phyloP scores from a whole-genome alignment of 148 eudicot species.

The Rhododendron molle region DNA sequence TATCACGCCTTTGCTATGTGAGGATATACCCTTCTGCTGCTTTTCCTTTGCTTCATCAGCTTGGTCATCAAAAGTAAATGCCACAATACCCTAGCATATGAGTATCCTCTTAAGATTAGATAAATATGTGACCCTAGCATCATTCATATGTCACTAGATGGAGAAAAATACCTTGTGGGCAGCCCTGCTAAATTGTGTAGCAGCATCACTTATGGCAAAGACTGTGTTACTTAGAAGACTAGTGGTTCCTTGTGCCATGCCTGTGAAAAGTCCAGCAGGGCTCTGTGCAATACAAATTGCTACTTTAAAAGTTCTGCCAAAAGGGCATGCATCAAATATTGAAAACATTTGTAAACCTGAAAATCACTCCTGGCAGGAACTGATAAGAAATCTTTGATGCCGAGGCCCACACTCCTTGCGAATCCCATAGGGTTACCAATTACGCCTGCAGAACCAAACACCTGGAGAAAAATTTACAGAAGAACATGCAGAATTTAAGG shows the following conservation, averaged over 20 bases:
- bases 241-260: slow-evolving; percentile 90
- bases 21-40: slow-evolving; percentile 52
- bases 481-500: neutral
- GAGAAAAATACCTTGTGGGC: slow-evolving; percentile 72
- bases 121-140: neutral
- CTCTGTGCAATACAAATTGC: slow-evolving; percentile 44
- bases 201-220: slow-evolving; percentile 93
- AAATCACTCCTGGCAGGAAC: slow-evolving; percentile 77
- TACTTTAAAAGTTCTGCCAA: neutral
- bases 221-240: slow-evolving; percentile 88
- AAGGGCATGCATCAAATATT: neutral
- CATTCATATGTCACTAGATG: neutral
- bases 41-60: slow-evolving; percentile 47
- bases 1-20: slow-evolving; percentile 86
- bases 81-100: slow-evolving; percentile 73
- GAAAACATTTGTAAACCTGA: slow-evolving; percentile 42
- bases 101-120: slow-evolving; percentile 6
- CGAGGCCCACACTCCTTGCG: slow-evolving; percentile 86
- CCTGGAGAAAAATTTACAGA: slow-evolving; percentile 39
- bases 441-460: slow-evolving; percentile 98
- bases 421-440: slow-evolving; percentile 98
- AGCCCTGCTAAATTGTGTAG: slow-evolving; percentile 94
- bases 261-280: slow-evolving; percentile 80
- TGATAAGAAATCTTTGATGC: slow-evolving; percentile 86
- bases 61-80: slow-evolving; percentile 85